Evolutionary conservation across 257 asterid species (phyloP), one percentile per base, ranked within the genome.

Genomic region (Voacanga thouarsii): DNA sequence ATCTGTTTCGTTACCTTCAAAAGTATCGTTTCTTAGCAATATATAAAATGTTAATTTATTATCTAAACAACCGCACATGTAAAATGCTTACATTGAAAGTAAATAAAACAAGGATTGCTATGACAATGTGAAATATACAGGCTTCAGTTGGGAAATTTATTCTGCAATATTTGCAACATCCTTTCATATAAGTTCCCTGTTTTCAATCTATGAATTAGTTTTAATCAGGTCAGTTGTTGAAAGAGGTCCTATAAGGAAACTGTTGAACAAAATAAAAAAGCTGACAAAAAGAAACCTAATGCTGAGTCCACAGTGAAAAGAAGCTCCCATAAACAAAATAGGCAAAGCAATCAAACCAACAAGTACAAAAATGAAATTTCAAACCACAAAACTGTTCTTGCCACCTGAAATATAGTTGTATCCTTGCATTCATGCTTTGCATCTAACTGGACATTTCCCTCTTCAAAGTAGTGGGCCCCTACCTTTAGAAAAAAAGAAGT

Each of bases 381-480:
- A 33, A 44, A 39, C 64, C 33, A 64, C 21, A 72, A 41, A 41
- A 74, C 53, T 82, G 75, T 44, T 18, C 71, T 71, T 79, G 68
- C 85, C 81, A 93, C 99, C 98, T 91, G 97, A 86, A 93, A 80
- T 74, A 86, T 76, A 49, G 98, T 91, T 79, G 98, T 87, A 88
- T 95, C 98, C 83, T 88, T 86, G 90, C 94, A 87, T 78, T 91
- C 97, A 53, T 90, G 92, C 81, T 91, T 86, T 57, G 98, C 92
- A 74, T 93, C 97, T 84, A 95, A 87, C 89, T 95, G 99, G 78
- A 95, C 99, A 89, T 95, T 95, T 82, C 99, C 98, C 88, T 95
- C 99, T 89, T 93, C 98, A 83, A 95, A 95, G 87, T 95, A 95
- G 86, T 95, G 99, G 55, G 99, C 99, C 76, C 92, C 98, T 28